Base-by-base conservation (phyloP, 352 stramenopile genomes). In the Pythium coloratum region DNA sequence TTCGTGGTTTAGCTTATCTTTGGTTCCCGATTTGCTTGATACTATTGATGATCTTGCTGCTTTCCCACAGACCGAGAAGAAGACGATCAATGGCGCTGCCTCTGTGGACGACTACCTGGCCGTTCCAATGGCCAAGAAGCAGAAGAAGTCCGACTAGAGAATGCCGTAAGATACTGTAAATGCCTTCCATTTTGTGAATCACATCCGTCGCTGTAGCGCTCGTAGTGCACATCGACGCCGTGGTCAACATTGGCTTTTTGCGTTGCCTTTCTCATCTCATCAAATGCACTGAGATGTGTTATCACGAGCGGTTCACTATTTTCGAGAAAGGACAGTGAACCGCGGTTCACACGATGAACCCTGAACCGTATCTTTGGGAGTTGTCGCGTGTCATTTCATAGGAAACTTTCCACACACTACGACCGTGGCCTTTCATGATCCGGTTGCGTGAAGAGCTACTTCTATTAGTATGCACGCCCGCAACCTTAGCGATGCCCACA, bases 71-170 rank as follows among this genome's bases (percentile, higher is more conserved):
- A 76, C 46, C 18, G 55, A 72, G 14, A 85, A 81, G 59, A 80
- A 76, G 55, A 62, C 74, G 53, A 73, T 30, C 59, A 70, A 76
- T 14, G 59, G 72, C 9, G 32, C 62, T 18, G 49, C 69, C 28
- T 64, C 80, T 2, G 74, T 92, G 50, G 75, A 83, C 68, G 84
- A 92, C 65, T 92, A 89, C 58, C 60, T 92, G 57, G 73, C 80
- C 5, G 66, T 90, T n/a, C 84, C 84, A 3, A 66, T 73, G 57
- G 73, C 77, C 36, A 84, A 83, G 68, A 82, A 84, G 69, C 71
- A 80, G 65, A 90, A 89, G 71, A 86, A 88, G 72, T 53, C 46
- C 46, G 46, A 53, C 46, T 53, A 53, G 46, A 53, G 46, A 53
- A 53, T 30, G 46, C 46, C 46, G 46, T 53, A 53, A 53, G 46